These are phyloP conservation scores for Venturia asperata DNA, from an alignment of 2,329 filamentous ascomycete species.

Conservation along the genomic window DNA sequence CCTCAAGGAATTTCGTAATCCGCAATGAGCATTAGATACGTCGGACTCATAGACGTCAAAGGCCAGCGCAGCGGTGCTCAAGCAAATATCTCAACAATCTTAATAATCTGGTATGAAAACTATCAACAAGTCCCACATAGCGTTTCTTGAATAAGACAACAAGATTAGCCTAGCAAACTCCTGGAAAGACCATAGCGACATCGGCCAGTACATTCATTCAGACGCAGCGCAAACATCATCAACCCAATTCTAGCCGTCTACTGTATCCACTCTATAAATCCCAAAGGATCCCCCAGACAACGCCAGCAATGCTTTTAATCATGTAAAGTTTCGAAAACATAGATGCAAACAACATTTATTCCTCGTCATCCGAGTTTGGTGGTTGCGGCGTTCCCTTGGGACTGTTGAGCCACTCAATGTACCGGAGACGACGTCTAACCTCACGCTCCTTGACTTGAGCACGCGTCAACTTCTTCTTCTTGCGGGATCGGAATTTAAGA, in stretches of 20 bases:
- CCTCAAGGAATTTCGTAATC: no score
- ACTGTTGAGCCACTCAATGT: slow-evolving; percentile 71
- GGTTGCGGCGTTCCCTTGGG: slow-evolving; percentile 44
- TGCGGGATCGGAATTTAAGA: slow-evolving; percentile 86
- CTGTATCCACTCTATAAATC: slow-evolving; percentile 12
- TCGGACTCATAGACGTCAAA: no score
- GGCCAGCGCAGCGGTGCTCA: not conserved
- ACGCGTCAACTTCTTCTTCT: slow-evolving; percentile 99
- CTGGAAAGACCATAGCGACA: not conserved
- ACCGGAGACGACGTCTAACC: slow-evolving; percentile 74
- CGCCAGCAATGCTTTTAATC: slow-evolving; percentile 5
- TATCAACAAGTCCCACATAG: not conserved
- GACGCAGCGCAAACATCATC: not conserved
- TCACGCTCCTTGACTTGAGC: slow-evolving; percentile 93
- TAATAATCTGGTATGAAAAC: not conserved
- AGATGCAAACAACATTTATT: slow-evolving; percentile 18
- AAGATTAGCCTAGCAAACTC: not conserved
- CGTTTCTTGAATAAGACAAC: not conserved
- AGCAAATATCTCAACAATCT: not conserved
- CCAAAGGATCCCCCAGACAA: slow-evolving; percentile 3
- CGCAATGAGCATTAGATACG: no score
- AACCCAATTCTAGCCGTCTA: slow-evolving; percentile 13
- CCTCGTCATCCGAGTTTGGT: slow-evolving; percentile 36
- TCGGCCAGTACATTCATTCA: not conserved
- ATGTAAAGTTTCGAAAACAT: not conserved